Evolutionary conservation across 805 yeast species (phyloP), one percentile per base, ranked within the genome.

Genomic region (Spathaspora sp.): DNA sequence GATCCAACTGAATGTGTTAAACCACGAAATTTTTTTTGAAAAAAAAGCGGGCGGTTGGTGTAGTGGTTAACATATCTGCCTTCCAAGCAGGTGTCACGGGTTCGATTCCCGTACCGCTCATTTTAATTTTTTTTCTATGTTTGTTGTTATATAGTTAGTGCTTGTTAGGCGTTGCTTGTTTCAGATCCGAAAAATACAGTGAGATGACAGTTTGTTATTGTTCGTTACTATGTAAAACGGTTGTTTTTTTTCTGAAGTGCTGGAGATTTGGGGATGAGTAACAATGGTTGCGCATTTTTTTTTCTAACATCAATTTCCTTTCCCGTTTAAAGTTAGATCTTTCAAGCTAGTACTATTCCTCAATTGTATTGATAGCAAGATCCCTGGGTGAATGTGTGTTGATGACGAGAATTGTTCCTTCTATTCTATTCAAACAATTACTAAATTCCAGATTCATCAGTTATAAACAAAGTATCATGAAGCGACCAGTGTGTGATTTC

Each of bases 81-180:
- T 86, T 86, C 92, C 92, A 86, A 86, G 92, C 90, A 82, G 82
- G 86, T 76, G 92, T 82, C 89, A 85, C 81, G 92, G 91, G 93
- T 86, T 86, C 93, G 91, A 86, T 84, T 86, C 93, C 87, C 90
- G 86, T 83, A 83, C 85, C 85, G 82, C 84, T 84, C 89, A 83
- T 56, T 59, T 61, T 67, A 66, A 38, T 50, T 18, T 9, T 38
- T 4, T 28, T 32, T 5, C 17, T 38, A 20, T 20, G 2, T 26
- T 18, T 19, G 26, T 6, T 7, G 35, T 14, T 11, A 4, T 14
- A 31, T 11, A 31, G 2, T 5, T 7, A 16, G 3, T 8, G 3
- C 40, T 16, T 6, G 40, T n/a, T 35, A 2, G 14, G 14, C 16
- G 18, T 35, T 11, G 40, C 5, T 29, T 12, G 32, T 5, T 10